Conservation (phyloP, 2,329 filamentous ascomycete genomes). For the Fusarium phyllophilum region DNA sequence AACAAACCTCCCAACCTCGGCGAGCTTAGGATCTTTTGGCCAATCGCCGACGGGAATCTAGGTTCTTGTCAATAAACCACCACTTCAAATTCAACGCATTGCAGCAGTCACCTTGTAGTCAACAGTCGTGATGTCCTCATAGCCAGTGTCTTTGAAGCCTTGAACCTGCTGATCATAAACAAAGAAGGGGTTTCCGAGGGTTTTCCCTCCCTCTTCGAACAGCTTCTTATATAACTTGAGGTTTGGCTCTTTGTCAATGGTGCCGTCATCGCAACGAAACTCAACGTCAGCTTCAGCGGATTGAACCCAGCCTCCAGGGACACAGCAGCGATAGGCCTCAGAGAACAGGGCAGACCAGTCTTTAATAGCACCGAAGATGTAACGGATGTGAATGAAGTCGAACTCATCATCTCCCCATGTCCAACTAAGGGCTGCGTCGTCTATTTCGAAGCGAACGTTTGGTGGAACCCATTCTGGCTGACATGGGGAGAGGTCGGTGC, state of each 20-base stretch:
- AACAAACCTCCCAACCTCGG: conserved; percentile 29
- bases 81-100: rapidly evolving
- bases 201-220: conserved; percentile 31
- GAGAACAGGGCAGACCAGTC: conserved; percentile 29
- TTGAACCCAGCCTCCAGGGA: conserved; percentile 34
- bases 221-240: not conserved
- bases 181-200: conserved; percentile 16
- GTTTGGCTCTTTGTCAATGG: conserved; percentile 4
- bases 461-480: conserved; percentile 37
- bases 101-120: conserved; percentile 24
- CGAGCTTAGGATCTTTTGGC: conserved; percentile 27
- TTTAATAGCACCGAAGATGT: conserved; percentile 32
- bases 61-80: rapidly evolving
- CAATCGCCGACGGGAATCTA: conserved; percentile 33
- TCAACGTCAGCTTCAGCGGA: conserved; percentile 30
- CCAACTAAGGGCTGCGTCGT: conserved; percentile 30
- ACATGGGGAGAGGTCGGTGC: conserved; percentile 36
- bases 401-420: conserved; percentile 28
- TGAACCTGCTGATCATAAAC: conserved; percentile 24
- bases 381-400: conserved; percentile 34
- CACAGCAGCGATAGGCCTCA: conserved; percentile 35
- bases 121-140: conserved; percentile 26
- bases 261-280: conserved; percentile 28
- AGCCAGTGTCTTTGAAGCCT: conserved; percentile 26
- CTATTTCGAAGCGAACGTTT: conserved; percentile 35